These are phyloP conservation scores for Penicillium odoratum DNA, from an alignment of 495 filamentous ascomycete genomes.

Conservation along the genomic window DNA sequence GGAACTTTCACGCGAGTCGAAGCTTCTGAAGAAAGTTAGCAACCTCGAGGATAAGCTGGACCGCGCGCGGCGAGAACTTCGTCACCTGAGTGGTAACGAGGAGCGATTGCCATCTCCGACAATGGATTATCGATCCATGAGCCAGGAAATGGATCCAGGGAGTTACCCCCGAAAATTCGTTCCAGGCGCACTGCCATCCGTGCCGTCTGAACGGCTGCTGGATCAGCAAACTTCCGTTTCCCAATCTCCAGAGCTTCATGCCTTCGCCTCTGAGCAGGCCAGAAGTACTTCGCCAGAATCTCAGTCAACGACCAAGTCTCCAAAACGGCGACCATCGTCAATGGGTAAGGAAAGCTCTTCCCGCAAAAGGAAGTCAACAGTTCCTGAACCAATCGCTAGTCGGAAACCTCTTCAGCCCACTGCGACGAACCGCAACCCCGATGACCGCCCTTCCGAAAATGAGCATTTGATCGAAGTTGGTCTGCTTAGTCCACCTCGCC, in stretches of 20 bases:
- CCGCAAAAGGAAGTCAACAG: conserved; percentile 44
- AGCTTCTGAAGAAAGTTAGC: conserved; percentile 63
- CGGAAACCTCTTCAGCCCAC: conserved; percentile 19
- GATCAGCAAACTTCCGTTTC: conserved; percentile 27
- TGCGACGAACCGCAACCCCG: conserved; percentile 19
- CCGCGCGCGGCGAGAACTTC: conserved; percentile 58
- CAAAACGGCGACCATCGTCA: conserved; percentile 22
- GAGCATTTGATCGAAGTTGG: conserved; percentile 19
- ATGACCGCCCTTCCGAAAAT: conserved; percentile 12
- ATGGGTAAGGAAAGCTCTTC: conserved; percentile 40
- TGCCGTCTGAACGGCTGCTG: conserved; percentile 61
- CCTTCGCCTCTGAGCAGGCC: conserved; percentile 20
- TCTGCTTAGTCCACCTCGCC: conserved; percentile 23
- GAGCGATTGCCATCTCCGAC: conserved; percentile 29
- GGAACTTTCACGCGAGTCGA: conserved; percentile 61
- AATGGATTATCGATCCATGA: conserved; percentile 20
- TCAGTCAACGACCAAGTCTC: conserved; percentile 16
- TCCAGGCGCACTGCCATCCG: conserved; percentile 55
- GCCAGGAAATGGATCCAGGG: conserved; percentile 36
- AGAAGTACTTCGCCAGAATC: conserved; percentile 16
- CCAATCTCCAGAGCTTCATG: conserved; percentile 8
- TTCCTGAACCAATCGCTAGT: conserved; percentile 35
- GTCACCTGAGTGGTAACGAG: conserved; percentile 46
- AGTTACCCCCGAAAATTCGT: conserved; percentile 49
- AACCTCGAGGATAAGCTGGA: conserved; percentile 64